Percentiles rank a stretch among this genome's conserved stretches.
Conservation (phyloP, 768 basidiomycete species). For the Rhizopogon vesiculosus region DNA sequence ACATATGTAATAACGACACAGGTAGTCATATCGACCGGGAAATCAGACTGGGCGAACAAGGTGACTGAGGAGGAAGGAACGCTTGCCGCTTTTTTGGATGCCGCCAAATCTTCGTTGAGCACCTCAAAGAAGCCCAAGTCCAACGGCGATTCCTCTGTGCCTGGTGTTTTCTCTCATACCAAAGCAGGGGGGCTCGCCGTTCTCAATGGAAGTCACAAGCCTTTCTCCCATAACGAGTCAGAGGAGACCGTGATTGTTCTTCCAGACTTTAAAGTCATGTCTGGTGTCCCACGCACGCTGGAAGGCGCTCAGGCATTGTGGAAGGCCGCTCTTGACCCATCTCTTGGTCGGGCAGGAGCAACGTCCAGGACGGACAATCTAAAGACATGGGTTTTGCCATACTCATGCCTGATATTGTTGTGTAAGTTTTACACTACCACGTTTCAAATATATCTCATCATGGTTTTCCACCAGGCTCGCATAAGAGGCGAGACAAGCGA, state of each 20-base stretch:
- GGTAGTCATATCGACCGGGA: conserved; percentile 88
- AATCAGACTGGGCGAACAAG: conserved; percentile 82
- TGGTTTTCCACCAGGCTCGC: conserved; percentile 59
- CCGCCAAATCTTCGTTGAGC: conserved; percentile 9
- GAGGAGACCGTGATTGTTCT: conserved; percentile 82
- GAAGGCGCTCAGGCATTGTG: conserved; percentile 71
- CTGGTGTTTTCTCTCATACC: conserved; percentile 56
- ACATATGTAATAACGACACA: conserved; percentile 22
- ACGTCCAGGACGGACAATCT: conserved; percentile 41
- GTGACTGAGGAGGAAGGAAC: conserved; percentile 68
- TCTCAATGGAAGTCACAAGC: conserved; percentile 79
- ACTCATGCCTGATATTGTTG: conserved; percentile 83
- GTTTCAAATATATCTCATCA: not conserved
- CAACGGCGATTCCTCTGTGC: conserved; percentile 13
- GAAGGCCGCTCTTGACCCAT: conserved; percentile 57
- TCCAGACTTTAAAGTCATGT: conserved; percentile 86
- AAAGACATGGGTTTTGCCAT: conserved; percentile 80
- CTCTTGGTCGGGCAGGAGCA: conserved; percentile 43
- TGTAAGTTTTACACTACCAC: conserved; percentile 49
- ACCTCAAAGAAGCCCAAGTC: conserved; percentile 5
- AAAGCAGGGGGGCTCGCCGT: conserved; percentile 60
- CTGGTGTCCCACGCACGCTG: conserved; percentile 58
- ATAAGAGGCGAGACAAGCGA: conserved; percentile 88
- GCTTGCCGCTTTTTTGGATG: conserved; percentile 57
- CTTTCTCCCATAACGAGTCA: conserved; percentile 51